Conservation (phyloP, 768 basidiomycete genomes). For the Lanmaoa rubissima region DNA sequence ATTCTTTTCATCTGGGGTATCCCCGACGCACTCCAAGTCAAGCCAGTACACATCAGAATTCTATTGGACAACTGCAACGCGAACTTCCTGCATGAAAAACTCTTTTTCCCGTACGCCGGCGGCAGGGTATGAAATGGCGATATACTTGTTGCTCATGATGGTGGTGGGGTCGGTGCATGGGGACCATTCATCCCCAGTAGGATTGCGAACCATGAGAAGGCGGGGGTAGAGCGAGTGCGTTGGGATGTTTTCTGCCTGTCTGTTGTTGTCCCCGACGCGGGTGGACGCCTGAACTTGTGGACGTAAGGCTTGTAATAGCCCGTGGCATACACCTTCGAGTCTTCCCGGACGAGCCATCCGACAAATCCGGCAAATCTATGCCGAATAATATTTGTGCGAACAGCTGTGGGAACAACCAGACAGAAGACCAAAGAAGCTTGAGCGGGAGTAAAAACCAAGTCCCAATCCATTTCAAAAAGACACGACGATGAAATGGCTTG, state of each 20-base stretch:
- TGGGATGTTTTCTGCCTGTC: not conserved
- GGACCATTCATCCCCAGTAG: constrained; percentile 2
- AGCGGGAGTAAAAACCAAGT: constrained; percentile 7
- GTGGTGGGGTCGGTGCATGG: not conserved
- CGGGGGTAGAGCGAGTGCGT: constrained; percentile 17
- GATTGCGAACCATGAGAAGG: constrained; percentile 2
- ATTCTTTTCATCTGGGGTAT: constrained; percentile 15
- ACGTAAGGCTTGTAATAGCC: constrained; percentile 1
- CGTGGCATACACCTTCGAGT: not conserved
- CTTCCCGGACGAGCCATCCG: not conserved
- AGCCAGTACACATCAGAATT: constrained; percentile 20
- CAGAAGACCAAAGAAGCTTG: constrained; percentile 12
- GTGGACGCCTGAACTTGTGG: constrained; percentile 6
- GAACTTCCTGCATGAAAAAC: constrained; percentile 8
- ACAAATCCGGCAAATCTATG: not conserved
- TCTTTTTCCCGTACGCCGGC: constrained; percentile 6
- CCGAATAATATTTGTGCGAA: too few relatives aligned
- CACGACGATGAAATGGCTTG: not conserved
- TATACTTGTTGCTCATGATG: not conserved
- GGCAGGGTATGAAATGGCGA: constrained; percentile 19
- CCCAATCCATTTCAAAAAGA: constrained; percentile 7
- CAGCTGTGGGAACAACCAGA: not conserved
- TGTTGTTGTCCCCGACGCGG: not conserved
- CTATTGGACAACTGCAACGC: not conserved
- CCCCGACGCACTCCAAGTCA: constrained; percentile 18